Percentiles rank a stretch among this genome's conserved stretches.
Conservation (phyloP, 768 basidiomycete genomes). For the Calocybe gangraenosa region DNA sequence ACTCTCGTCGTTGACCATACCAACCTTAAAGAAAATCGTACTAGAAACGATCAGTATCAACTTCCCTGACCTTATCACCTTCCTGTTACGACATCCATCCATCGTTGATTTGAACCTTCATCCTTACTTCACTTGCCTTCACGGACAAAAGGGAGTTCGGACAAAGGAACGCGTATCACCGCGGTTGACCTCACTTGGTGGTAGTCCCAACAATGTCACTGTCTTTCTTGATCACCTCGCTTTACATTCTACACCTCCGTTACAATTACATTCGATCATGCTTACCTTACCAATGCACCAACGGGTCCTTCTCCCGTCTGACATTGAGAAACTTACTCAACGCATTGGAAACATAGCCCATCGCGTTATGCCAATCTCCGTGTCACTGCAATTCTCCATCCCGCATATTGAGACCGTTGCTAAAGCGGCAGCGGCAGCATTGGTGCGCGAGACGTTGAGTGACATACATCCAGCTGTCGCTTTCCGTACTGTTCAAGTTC, state of each 20-base stretch:
- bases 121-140: conserved; percentile 10
- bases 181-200: conserved; percentile 16
- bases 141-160: conserved; percentile 1
- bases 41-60: conserved; percentile 13
- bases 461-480: background rate
- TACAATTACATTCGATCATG: conserved; percentile 8
- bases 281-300: conserved; percentile 19
- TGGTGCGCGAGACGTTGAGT: background rate
- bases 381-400: conserved; percentile 14
- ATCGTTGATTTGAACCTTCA: conserved; percentile 18
- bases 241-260: conserved; percentile 8
- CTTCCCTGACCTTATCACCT: conserved; percentile 18
- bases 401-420: conserved; percentile 5
- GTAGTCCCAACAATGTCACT: conserved; percentile 14
- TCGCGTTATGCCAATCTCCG: background rate
- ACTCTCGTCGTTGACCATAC: conserved; percentile 18
- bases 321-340: conserved; percentile 14
- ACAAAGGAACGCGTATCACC: conserved; percentile 12
- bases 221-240: conserved; percentile 13
- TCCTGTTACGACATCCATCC: conserved; percentile 22
- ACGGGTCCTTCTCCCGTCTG: conserved; percentile 14
- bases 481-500: conserved; percentile 5
- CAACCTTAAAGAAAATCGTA: conserved; percentile 16
- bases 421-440: background rate
- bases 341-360: conserved; percentile 7